phyloP scores from a whole-genome alignment of 169 alveolate species.

The Theileria orientalis region DNA sequence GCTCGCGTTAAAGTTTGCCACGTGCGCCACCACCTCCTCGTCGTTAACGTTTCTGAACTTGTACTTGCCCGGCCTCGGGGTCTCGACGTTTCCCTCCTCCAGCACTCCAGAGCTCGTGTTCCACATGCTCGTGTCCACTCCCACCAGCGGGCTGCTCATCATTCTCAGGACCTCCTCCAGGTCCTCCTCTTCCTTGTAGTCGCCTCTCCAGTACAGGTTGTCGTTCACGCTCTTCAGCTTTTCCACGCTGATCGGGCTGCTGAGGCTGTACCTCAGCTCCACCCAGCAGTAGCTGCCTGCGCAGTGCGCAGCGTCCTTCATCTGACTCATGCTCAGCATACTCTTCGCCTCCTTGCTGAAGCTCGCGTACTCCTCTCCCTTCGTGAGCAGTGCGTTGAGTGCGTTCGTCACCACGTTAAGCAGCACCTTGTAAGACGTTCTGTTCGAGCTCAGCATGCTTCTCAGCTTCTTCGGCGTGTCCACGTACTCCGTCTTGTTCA shows the following conservation, averaged over 20 bases:
- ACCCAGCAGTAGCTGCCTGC: constrained; percentile 1
- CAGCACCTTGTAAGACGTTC: background rate
- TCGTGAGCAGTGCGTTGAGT: background rate
- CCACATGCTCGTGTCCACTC: constrained; percentile 1
- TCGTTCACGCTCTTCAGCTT: background rate
- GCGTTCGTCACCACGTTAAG: constrained; percentile 4
- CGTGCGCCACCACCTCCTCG: background rate
- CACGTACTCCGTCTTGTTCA: background rate
- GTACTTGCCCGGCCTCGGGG: background rate
- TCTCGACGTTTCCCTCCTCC: background rate
- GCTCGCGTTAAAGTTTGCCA: background rate
- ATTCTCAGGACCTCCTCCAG: constrained; percentile 6
- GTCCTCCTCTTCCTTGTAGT: background rate
- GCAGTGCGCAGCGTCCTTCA: background rate
- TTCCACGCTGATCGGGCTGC: background rate
- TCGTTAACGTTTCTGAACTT: background rate
- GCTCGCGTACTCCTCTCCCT: background rate
- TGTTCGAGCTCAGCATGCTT: background rate
- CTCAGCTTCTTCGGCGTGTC: background rate
- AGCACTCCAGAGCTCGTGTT: background rate
- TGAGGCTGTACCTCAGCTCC: background rate
- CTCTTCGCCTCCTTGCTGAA: background rate
- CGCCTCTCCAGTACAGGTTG: background rate
- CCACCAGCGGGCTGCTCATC: constrained; percentile 1
- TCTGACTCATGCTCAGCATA: background rate